Percentiles rank a stretch among this genome's conserved stretches.
phyloP scores from a whole-genome alignment of 371 early-diverging fungal genomes.

The Synchytrium microbalum region DNA sequence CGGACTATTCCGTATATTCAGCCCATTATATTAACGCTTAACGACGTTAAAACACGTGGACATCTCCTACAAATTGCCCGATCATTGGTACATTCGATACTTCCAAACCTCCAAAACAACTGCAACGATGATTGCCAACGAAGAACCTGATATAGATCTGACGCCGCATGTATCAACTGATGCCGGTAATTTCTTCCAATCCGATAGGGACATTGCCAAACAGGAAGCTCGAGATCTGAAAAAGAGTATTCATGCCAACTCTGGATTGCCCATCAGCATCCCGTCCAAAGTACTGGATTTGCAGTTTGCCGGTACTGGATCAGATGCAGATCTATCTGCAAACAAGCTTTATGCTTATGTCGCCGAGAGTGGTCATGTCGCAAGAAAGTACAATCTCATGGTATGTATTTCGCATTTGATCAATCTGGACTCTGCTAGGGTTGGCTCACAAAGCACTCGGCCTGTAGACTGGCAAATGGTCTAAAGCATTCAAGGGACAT shows the following conservation, averaged over 20 bases:
- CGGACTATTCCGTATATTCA: too few species aligned
- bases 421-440: conserved; percentile 5
- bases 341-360: conserved; percentile 31
- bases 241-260: conserved; percentile 47
- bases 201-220: conserved; percentile 59
- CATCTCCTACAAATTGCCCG: too few species aligned
- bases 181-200: conserved; percentile 68
- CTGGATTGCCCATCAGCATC: conserved; percentile 51
- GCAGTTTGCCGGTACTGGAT: conserved; percentile 9
- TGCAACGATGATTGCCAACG: too few species aligned
- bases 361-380: conserved; percentile 55
- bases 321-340: neutral
- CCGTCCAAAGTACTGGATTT: conserved; percentile 59
- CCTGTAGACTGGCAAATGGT: conserved; percentile 52
- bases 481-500: conserved; percentile 64
- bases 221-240: conserved; percentile 42
- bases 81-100: too few species aligned
- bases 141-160: too few species aligned
- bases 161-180: too few species aligned
- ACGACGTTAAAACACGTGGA: too few species aligned
- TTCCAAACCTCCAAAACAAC: too few species aligned
- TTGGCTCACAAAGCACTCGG: too few species aligned
- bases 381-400: conserved; percentile 46
- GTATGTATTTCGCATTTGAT: conserved; percentile 20
- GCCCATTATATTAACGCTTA: too few species aligned